Percentiles rank a stretch among this genome's conserved stretches.
Evolutionary conservation across 306 rosid species (phyloP).

Genomic region (Lathyrus sativus): DNA sequence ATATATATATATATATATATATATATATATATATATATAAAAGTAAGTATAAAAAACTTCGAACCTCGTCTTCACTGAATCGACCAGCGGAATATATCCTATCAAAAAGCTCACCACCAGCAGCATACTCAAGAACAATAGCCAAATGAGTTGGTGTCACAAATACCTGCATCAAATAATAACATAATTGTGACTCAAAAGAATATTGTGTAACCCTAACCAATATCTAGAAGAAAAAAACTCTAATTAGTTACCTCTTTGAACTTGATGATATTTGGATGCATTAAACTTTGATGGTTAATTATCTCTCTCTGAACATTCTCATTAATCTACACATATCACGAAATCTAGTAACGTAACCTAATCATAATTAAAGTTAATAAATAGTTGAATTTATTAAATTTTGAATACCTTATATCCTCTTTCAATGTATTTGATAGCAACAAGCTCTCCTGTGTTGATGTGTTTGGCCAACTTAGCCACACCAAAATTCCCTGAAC

Average conservation of each 20-base stretch:
- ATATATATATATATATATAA: too few species aligned
- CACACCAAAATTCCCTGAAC: constrained; percentile 88
- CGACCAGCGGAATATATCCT: constrained; percentile 76
- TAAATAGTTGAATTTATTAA: too few species aligned
- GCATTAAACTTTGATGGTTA: constrained; percentile 80
- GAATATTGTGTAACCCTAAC: neutral
- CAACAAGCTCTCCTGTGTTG: constrained; percentile 79
- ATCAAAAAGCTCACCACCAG: constrained; percentile 92
- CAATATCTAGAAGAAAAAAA: too few species aligned
- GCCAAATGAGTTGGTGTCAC: constrained; percentile 87
- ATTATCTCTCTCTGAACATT: constrained; percentile 86
- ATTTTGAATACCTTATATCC: constrained; percentile 61
- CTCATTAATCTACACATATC: constrained; percentile 73
- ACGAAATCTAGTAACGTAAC: constrained; percentile 16
- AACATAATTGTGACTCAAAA: too few species aligned
- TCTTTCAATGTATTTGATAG: constrained; percentile 86
- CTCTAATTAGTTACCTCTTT: constrained; percentile 58
- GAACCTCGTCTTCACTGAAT: constrained; percentile 92
- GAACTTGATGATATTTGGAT: constrained; percentile 85
- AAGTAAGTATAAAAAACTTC: neutral
- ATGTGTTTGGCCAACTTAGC: constrained; percentile 83
- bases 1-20: too few species aligned
- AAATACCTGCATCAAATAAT: constrained; percentile 57
- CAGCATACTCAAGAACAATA: constrained; percentile 94
- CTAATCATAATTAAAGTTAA: neutral